Percentiles rank a stretch among this genome's conserved stretches.
Evolutionary conservation across 2,329 filamentous ascomycete species (phyloP).

Genomic region (Falciphora oryzae): DNA sequence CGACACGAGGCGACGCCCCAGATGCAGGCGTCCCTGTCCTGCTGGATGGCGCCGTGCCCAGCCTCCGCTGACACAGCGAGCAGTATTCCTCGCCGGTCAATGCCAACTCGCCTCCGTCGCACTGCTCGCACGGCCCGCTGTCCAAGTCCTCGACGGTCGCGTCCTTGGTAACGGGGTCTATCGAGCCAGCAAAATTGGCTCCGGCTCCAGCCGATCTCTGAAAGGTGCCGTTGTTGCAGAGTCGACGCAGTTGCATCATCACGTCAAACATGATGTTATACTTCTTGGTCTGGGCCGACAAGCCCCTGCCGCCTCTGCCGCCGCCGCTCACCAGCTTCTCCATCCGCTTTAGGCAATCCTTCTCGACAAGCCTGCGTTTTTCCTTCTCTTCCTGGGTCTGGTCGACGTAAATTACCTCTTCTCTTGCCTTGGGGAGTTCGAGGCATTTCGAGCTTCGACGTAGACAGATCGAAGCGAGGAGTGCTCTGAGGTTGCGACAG

Average conservation of each 20-base stretch:
- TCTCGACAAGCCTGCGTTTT: slow-evolving; percentile 18
- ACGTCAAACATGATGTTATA: slow-evolving; percentile 29
- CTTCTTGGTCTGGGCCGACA: slow-evolving; percentile 19
- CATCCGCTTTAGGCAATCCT: not conserved
- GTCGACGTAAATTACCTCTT: slow-evolving; percentile 28
- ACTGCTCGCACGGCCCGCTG: slow-evolving; percentile 12
- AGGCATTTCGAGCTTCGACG: slow-evolving; percentile 36
- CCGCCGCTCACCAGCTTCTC: not conserved
- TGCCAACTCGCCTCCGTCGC: slow-evolving; percentile 15
- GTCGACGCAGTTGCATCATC: slow-evolving; percentile 31
- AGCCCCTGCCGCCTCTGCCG: not conserved
- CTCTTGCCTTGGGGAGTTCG: slow-evolving; percentile 25
- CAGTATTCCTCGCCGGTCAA: slow-evolving; percentile 22
- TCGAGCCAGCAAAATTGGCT: not conserved
- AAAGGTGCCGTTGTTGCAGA: slow-evolving; percentile 46
- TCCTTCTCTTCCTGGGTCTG: slow-evolving; percentile 26
- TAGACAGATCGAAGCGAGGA: slow-evolving; percentile 34
- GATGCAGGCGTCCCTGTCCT: slow-evolving; percentile 13
- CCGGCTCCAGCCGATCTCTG: slow-evolving; percentile 34
- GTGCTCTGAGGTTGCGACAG: slow-evolving; percentile 25
- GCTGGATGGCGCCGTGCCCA: not conserved
- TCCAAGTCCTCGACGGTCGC: not conserved
- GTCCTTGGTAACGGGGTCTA: slow-evolving; percentile 20
- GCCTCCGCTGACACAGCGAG: slow-evolving; percentile 25
- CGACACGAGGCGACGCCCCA: slow-evolving; percentile 20